These are phyloP conservation scores for Fusarium incarnatum DNA, from an alignment of 2,329 filamentous ascomycete species.

Conservation along the genomic window DNA sequence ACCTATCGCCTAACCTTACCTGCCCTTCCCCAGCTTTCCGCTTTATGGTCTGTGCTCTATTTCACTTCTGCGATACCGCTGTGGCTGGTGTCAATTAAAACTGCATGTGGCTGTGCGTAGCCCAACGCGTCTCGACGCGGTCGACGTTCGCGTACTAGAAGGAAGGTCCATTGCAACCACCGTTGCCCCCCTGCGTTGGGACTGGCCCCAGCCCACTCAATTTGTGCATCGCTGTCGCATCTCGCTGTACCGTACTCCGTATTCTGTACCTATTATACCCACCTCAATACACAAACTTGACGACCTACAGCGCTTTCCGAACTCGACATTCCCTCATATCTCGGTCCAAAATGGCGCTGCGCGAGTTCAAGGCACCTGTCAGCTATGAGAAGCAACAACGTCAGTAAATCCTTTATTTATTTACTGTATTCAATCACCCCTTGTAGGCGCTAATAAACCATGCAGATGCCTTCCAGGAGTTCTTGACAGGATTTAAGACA, in stretches of 20 bases:
- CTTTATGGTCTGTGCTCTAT: slow-evolving; percentile 12
- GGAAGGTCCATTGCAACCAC: slow-evolving; percentile 31
- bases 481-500: slow-evolving; percentile 89
- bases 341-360: slow-evolving; percentile 78
- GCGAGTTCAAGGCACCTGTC: slow-evolving; percentile 81
- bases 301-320: slow-evolving; percentile 29
- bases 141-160: slow-evolving; percentile 13
- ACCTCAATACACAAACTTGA: slow-evolving; percentile 26
- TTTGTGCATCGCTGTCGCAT: slow-evolving; percentile 47
- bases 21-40: slow-evolving; percentile 27
- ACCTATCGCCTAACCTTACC: neutral
- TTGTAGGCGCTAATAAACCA: slow-evolving; percentile 45
- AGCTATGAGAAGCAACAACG: slow-evolving; percentile 90
- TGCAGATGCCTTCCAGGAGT: slow-evolving; percentile 84
- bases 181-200: slow-evolving; percentile 45
- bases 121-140: slow-evolving; percentile 54
- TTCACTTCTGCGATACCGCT: neutral
- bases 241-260: slow-evolving; percentile 7
- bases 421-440: slow-evolving; percentile 6
- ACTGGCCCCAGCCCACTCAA: slow-evolving; percentile 48
- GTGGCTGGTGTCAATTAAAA: slow-evolving; percentile 48
- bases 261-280: neutral
- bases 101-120: slow-evolving; percentile 43
- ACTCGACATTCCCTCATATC: slow-evolving; percentile 30
- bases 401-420: slow-evolving; percentile 55